Conservation (phyloP, 139 green algal species). For the Chlamydomonas sp. region DNA sequence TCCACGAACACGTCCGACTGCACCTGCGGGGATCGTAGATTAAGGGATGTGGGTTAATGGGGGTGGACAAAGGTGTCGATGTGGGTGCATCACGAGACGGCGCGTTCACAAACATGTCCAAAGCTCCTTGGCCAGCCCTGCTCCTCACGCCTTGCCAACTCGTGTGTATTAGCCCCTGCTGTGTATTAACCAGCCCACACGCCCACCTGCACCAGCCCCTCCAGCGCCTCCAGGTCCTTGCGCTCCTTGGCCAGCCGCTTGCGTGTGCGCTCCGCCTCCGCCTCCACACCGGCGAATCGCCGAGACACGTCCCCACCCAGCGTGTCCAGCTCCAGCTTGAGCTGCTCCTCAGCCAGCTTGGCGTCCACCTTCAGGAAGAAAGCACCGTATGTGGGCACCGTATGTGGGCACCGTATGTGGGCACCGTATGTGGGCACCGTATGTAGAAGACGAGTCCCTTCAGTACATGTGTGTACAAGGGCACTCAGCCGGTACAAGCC, state of each 20-base stretch:
- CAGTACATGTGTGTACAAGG: too few relatives aligned
- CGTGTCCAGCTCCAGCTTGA: conserved; percentile 29
- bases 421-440: too few relatives aligned
- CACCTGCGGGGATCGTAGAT: not conserved
- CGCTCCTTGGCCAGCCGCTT: conserved; percentile 3
- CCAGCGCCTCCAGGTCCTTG: conserved; percentile 35
- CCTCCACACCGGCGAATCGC: conserved; percentile 15
- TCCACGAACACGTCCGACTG: conserved; percentile 22
- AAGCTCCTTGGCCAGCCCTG: too few relatives aligned
- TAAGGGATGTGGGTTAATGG: too few relatives aligned
- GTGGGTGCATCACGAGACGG: too few relatives aligned
- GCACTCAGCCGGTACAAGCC: too few relatives aligned
- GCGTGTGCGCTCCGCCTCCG: conserved; percentile 24
- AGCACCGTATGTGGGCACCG: too few relatives aligned
- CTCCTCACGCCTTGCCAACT: too few relatives aligned
- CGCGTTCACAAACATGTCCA: too few relatives aligned
- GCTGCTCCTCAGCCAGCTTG: conserved; percentile 43
- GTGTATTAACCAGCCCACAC: not conserved
- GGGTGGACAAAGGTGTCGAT: too few relatives aligned
- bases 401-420: too few relatives aligned
- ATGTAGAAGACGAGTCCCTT: too few relatives aligned
- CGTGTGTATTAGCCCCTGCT: not conserved
- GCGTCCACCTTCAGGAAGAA: not conserved
- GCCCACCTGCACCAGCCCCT: conserved; percentile 18
- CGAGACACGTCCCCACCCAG: not conserved